Evolutionary conservation across 495 filamentous ascomycete species (phyloP).

Genomic region (Tuber calosporum): DNA sequence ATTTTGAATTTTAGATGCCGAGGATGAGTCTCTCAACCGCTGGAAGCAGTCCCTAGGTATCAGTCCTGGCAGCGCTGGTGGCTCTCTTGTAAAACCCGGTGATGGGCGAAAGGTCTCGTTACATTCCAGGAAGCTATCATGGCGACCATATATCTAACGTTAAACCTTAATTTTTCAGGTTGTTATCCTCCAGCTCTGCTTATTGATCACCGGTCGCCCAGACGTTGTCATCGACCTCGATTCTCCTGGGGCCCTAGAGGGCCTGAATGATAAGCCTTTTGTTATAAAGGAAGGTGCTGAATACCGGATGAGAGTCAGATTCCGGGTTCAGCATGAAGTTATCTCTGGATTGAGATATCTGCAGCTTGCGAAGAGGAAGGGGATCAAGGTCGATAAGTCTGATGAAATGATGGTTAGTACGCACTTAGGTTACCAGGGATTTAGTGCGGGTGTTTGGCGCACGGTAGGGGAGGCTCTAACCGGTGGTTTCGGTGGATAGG

Average conservation of each 20-base stretch:
- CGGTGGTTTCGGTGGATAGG: slow-evolving; percentile 44
- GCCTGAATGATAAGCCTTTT: slow-evolving; percentile 81
- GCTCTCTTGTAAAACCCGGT: slow-evolving; percentile 50
- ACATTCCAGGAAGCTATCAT: neutral
- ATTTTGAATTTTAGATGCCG: slow-evolving; percentile 46
- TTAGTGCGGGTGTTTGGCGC: slow-evolving; percentile 40
- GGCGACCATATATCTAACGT: neutral
- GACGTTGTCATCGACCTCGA: slow-evolving; percentile 81
- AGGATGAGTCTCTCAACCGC: slow-evolving; percentile 88
- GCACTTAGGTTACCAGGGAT: slow-evolving; percentile 9
- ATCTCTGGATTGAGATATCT: slow-evolving; percentile 90
- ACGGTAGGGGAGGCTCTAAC: neutral
- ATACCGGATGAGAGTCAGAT: slow-evolving; percentile 86
- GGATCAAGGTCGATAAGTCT: slow-evolving; percentile 75
- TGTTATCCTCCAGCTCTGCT: slow-evolving; percentile 77
- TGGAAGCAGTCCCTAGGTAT: slow-evolving; percentile 96
- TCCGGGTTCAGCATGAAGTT: slow-evolving; percentile 93
- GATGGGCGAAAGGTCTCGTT: slow-evolving; percentile 30
- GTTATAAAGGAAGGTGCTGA: slow-evolving; percentile 89
- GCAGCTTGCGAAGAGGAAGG: slow-evolving; percentile 82
- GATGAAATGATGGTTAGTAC: slow-evolving; percentile 88
- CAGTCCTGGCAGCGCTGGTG: slow-evolving; percentile 51
- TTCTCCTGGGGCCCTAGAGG: slow-evolving; percentile 55
- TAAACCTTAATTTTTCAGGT: slow-evolving; percentile 45
- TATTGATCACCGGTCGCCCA: slow-evolving; percentile 67